Conservation (phyloP, 176 grass and related monocot genomes). For the Neostapfia colusana region DNA sequence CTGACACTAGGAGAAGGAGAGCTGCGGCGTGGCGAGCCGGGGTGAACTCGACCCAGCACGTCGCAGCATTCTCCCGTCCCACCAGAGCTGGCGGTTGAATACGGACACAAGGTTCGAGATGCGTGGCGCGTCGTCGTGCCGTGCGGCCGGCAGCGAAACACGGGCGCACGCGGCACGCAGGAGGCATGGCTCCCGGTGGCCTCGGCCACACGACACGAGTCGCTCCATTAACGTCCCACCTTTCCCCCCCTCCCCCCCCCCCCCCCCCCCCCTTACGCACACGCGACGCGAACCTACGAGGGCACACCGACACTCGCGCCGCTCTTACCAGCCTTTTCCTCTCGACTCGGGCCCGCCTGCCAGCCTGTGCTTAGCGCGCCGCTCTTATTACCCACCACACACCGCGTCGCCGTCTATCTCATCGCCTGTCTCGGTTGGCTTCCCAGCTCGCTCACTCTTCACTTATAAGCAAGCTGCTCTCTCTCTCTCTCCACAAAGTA, state of each 20-base stretch:
- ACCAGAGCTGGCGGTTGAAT: neutral
- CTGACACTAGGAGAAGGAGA: neutral
- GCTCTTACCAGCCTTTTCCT: too few species aligned
- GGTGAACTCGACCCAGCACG: neutral
- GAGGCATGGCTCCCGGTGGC: too few species aligned
- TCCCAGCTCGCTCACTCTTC: constrained; percentile 27
- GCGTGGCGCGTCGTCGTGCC: neutral
- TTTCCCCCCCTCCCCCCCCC: too few species aligned
- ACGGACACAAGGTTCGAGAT: neutral
- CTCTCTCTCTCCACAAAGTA: constrained; percentile 20
- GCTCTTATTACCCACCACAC: constrained; percentile 24
- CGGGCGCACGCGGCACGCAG: neutral
- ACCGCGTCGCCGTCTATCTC: constrained; percentile 11
- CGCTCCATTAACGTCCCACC: constrained; percentile 6
- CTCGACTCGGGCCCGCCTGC: constrained; percentile 1
- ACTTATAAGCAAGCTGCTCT: constrained; percentile 42
- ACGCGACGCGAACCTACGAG: neutral
- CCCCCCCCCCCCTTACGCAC: constrained; percentile 16
- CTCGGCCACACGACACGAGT: too few species aligned
- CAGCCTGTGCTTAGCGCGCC: constrained; percentile 32
- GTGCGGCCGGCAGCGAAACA: neutral
- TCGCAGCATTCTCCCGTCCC: neutral
- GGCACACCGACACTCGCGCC: constrained; percentile 48
- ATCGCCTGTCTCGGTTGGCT: too few species aligned
- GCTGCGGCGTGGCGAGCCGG: neutral